Percentiles rank a stretch among this genome's conserved stretches.
These are phyloP conservation scores for Dioscorea cayenensis DNA, from an alignment of 116 monocot species.

Conservation along the genomic window DNA sequence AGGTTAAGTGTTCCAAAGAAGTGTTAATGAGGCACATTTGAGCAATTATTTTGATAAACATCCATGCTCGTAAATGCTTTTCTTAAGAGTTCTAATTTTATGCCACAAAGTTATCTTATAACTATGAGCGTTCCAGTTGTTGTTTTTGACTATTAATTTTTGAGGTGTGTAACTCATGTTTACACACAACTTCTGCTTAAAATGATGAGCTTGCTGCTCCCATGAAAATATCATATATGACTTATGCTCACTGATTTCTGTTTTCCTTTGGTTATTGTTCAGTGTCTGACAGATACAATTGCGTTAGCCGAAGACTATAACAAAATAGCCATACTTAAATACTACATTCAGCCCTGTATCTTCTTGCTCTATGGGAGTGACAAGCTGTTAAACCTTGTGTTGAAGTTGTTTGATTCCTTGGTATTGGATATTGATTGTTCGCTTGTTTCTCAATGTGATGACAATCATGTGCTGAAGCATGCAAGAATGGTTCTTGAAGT, in stretches of 20 bases:
- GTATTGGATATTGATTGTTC: slow-evolving; percentile 15
- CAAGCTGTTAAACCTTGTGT: slow-evolving; percentile 25
- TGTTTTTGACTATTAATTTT: no score
- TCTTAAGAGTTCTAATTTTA: no score
- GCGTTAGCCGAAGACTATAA: slow-evolving; percentile 15
- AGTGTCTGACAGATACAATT: slow-evolving; percentile 29
- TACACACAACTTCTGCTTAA: no score
- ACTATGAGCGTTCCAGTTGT: no score
- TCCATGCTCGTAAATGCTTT: no score
- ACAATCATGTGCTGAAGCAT: slow-evolving; percentile 5
- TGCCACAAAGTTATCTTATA: no score
- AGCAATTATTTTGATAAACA: no score
- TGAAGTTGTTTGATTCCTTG: slow-evolving; percentile 34
- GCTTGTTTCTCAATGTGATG: slow-evolving; percentile 6
- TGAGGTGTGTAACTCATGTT: no score
- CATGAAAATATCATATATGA: background rate
- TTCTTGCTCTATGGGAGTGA: slow-evolving; percentile 26
- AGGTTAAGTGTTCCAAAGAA: no score
- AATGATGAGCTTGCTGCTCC: no score
- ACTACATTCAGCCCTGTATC: slow-evolving; percentile 42
- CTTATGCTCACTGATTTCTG: background rate
- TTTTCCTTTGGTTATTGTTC: slow-evolving; percentile 12
- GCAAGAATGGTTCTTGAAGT: slow-evolving; percentile 17
- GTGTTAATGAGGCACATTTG: no score
- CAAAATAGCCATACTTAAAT: slow-evolving; percentile 19